Evolutionary conservation across 441 rosid genomes (phyloP).

Genomic region (Cnidoscolus chayamansa): DNA sequence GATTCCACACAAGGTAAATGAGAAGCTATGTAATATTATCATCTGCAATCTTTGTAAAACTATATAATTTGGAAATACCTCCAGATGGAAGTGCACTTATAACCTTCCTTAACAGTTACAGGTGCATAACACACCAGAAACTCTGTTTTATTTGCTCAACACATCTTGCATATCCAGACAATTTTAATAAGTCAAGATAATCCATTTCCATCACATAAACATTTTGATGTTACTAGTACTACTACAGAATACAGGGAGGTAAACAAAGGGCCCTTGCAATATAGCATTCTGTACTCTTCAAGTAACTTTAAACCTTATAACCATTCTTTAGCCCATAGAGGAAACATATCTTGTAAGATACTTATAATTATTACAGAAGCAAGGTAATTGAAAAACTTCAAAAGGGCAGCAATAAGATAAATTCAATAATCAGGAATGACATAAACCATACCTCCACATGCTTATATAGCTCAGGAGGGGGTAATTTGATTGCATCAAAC

Average conservation of each 20-base stretch:
- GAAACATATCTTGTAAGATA: neutral
- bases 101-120: neutral
- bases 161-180: constrained; percentile 1
- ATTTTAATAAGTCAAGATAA: neutral
- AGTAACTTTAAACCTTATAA: neutral
- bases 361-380: neutral
- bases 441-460: constrained; percentile 70
- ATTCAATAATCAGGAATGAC: constrained; percentile 10
- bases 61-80: neutral
- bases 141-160: neutral
- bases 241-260: neutral
- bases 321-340: neutral
- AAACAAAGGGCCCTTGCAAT: neutral
- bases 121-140: neutral
- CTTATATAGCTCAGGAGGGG: constrained; percentile 79
- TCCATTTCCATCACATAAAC: neutral
- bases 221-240: neutral
- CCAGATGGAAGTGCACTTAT: neutral
- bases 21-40: neutral
- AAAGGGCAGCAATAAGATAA: neutral
- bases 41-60: constrained; percentile 2
- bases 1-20: neutral
- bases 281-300: neutral
- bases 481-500: constrained; percentile 84
- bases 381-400: neutral